Percentiles rank a stretch among this genome's conserved stretches.
phyloP scores from a whole-genome alignment of 352 stramenopile species.

The Phytophthora cactorum region DNA sequence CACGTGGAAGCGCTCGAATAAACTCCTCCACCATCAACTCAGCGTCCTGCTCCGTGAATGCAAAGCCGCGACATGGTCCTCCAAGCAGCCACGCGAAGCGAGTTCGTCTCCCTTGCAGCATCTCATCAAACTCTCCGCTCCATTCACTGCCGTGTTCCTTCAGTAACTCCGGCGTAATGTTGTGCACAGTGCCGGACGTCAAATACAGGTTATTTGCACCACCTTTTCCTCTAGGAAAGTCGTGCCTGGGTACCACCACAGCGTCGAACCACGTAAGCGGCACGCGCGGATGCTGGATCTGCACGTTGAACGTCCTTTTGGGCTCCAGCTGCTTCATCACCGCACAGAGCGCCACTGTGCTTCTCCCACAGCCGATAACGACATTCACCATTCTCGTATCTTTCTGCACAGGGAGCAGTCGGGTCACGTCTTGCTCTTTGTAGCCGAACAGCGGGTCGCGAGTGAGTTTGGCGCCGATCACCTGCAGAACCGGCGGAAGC shows the following conservation, averaged over 20 bases:
- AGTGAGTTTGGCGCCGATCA: constrained; percentile 40
- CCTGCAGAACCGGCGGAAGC: constrained; percentile 55
- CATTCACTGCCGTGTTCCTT: constrained; percentile 32
- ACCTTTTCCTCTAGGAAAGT: constrained; percentile 34
- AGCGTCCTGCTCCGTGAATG: constrained; percentile 45
- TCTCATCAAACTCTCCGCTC: constrained; percentile 31
- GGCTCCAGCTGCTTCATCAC: constrained; percentile 45
- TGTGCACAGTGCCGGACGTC: constrained; percentile 62
- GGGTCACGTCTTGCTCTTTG: constrained; percentile 5
- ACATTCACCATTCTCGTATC: constrained; percentile 31
- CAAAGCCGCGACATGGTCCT: constrained; percentile 69
- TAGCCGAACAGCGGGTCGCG: constrained; percentile 65
- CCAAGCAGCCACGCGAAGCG: constrained; percentile 66
- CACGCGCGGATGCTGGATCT: constrained; percentile 80
- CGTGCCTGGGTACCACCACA: constrained; percentile 65
- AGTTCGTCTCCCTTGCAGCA: constrained; percentile 19
- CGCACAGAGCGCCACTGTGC: constrained; percentile 69
- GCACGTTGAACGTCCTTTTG: constrained; percentile 62
- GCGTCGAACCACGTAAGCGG: constrained; percentile 63
- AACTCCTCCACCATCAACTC: constrained; percentile 54
- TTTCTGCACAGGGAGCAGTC: constrained; percentile 7
- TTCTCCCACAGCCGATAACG: constrained; percentile 73
- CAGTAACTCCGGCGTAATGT: constrained; percentile 39
- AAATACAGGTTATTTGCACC: constrained; percentile 42
- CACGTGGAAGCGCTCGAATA: constrained; percentile 19